Conservation (phyloP, 2,329 filamentous ascomycete genomes). For the Hypoxylon sp. region DNA sequence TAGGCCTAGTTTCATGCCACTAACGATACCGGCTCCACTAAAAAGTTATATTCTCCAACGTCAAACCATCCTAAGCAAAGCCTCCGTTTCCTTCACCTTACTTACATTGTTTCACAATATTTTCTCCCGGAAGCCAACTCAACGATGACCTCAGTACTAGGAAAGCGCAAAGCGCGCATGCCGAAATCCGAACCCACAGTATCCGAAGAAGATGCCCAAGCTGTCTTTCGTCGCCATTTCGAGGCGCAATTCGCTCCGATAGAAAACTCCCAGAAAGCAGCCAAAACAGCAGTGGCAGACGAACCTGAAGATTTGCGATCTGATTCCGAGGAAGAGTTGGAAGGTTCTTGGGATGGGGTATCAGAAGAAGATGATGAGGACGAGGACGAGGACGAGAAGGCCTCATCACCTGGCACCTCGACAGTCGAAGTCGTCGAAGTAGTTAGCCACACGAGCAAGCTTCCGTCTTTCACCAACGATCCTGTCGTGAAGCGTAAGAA, state of each 20-base stretch:
- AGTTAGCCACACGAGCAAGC: slow-evolving; percentile 64
- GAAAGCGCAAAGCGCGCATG: slow-evolving; percentile 58
- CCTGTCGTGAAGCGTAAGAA: slow-evolving; percentile 72
- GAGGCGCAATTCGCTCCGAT: slow-evolving; percentile 87
- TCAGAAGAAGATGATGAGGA: slow-evolving; percentile 44
- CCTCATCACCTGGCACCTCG: slow-evolving; percentile 28
- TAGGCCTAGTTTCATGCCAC: too few relatives aligned
- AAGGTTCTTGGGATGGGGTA: slow-evolving; percentile 68
- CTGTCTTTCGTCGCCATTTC: slow-evolving; percentile 83
- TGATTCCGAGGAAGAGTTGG: slow-evolving; percentile 32
- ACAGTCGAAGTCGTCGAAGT: slow-evolving; percentile 62
- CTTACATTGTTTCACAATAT: slow-evolving; percentile 1
- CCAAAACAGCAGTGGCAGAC: slow-evolving; percentile 31
- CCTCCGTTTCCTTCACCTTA: too few relatives aligned
- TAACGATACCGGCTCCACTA: slow-evolving; percentile 12
- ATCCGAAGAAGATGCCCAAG: slow-evolving; percentile 67
- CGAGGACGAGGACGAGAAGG: slow-evolving; percentile 40
- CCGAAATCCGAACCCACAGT: slow-evolving; percentile 42
- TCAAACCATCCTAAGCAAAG: too few relatives aligned
- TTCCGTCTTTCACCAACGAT: slow-evolving; percentile 47
- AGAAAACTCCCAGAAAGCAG: slow-evolving; percentile 36
- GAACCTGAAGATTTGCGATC: slow-evolving; percentile 49
- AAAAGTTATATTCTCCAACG: slow-evolving; percentile 21
- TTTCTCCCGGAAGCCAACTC: background rate
- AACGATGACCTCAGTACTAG: slow-evolving; percentile 55